Percentiles rank a stretch among this genome's conserved stretches.
Conservation (phyloP, 1,139 yeast species). For the Scheffersomyces quercinus region DNA sequence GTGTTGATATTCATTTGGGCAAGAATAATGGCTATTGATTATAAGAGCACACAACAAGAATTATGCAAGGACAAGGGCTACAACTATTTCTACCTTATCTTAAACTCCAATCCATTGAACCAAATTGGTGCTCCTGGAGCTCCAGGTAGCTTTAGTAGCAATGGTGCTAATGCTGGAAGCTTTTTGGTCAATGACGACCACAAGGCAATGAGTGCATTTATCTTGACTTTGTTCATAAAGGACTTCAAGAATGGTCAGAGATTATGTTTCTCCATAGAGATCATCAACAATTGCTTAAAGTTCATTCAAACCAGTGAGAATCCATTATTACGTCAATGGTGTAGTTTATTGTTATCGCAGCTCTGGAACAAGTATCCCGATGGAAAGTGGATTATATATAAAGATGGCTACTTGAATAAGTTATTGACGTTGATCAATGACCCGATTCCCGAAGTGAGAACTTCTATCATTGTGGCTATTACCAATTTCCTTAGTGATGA, state of each 20-base stretch:
- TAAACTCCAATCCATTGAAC: conserved; percentile 38
- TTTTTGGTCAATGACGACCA: conserved; percentile 68
- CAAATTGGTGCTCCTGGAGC: conserved; percentile 31
- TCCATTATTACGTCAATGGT: conserved; percentile 91
- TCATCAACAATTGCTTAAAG: conserved; percentile 65
- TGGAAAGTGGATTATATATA: conserved; percentile 70
- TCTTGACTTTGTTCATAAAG: conserved; percentile 77
- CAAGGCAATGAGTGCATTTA: conserved; percentile 94
- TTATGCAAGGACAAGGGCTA: conserved; percentile 89
- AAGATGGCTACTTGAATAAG: conserved; percentile 62
- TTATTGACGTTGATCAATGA: conserved; percentile 66
- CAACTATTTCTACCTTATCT: conserved; percentile 79
- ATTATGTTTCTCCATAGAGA: conserved; percentile 71
- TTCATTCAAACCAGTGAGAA: conserved; percentile 75
- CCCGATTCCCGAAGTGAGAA: conserved; percentile 93
- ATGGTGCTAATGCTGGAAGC: conserved; percentile 18
- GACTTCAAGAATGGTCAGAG: conserved; percentile 82
- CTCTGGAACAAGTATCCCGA: conserved; percentile 74
- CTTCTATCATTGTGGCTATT: conserved; percentile 76
- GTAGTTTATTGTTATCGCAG: conserved; percentile 75
- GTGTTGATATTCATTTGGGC: conserved; percentile 97
- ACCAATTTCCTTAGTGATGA: conserved; percentile 64
- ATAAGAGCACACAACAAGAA: conserved; percentile 87
- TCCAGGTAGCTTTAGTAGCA: conserved; percentile 21
- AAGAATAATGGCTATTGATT: conserved; percentile 93